A percentile compares a stretch with the other conserved stretches of the same genome.
Evolutionary conservation across 257 asterid species (phyloP).

Genomic region (Nicotiana sylvestris): DNA sequence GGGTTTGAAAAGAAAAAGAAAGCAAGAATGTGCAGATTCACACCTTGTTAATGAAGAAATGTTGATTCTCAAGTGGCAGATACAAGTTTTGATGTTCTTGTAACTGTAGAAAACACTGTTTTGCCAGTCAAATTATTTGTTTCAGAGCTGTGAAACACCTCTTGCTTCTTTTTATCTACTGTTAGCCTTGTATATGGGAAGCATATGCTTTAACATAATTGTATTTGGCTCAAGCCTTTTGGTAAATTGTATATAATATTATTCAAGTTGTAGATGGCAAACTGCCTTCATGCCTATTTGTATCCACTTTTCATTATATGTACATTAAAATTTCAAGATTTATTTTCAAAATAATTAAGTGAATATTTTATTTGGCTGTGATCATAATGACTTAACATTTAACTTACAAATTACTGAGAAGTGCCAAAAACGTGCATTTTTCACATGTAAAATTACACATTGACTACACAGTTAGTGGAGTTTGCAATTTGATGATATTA

Average conservation of each 20-base stretch:
- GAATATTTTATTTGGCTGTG: background rate
- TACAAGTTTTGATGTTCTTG: constrained; percentile 3
- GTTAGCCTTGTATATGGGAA: background rate
- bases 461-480: background rate
- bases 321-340: too few species aligned
- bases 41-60: background rate
- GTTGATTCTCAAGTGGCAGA: background rate
- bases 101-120: background rate
- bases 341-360: background rate
- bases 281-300: background rate
- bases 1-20: background rate
- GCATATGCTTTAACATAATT: background rate
- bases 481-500: background rate
- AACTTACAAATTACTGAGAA: background rate
- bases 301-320: background rate
- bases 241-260: background rate
- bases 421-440: background rate
- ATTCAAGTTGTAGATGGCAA: background rate
- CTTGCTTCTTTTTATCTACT: background rate
- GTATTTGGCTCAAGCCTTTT: background rate
- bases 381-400: background rate
- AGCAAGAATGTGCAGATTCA: background rate
- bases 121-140: background rate
- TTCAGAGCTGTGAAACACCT: background rate
- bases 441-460: background rate